phyloP scores from a whole-genome alignment of 495 filamentous ascomycete species.

The Sordaria brevicollis region DNA sequence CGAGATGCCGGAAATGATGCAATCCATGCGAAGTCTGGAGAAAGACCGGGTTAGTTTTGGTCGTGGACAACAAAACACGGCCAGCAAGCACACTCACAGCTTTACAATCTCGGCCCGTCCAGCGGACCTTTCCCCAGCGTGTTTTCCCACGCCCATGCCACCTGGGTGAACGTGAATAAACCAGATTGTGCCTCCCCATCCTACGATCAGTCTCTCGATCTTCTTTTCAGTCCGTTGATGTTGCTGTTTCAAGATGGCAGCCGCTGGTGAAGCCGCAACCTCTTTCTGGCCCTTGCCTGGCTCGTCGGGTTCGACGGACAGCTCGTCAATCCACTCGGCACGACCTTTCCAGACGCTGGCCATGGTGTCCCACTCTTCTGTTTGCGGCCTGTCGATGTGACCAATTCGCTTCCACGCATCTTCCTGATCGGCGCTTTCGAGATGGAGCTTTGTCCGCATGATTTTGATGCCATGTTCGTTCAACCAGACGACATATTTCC shows the following conservation, averaged over 20 bases:
- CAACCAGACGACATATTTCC: slow-evolving; percentile 85
- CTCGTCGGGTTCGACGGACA: slow-evolving; percentile 51
- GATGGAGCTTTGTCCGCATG: slow-evolving; percentile 79
- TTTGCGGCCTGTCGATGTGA: slow-evolving; percentile 75
- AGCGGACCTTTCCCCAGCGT: slow-evolving; percentile 58
- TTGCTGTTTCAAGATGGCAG: slow-evolving; percentile 33
- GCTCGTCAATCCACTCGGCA: slow-evolving; percentile 84
- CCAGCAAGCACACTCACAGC: slow-evolving; percentile 49
- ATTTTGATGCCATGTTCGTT: slow-evolving; percentile 97
- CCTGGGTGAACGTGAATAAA: slow-evolving; percentile 83
- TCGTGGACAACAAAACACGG: neutral
- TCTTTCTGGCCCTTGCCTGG: slow-evolving; percentile 28
- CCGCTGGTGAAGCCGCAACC: slow-evolving; percentile 30
- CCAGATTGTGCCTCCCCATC: slow-evolving; percentile 95
- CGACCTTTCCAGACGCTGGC: slow-evolving; percentile 86
- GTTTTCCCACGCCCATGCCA: slow-evolving; percentile 53
- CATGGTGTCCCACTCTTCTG: slow-evolving; percentile 85
- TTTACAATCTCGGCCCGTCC: slow-evolving; percentile 83
- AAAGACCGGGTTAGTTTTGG: slow-evolving; percentile 19
- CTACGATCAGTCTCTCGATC: slow-evolving; percentile 76
- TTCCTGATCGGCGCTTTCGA: slow-evolving; percentile 67
- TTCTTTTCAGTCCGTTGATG: slow-evolving; percentile 31
- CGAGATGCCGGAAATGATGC: slow-evolving; percentile 92
- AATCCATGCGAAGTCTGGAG: slow-evolving; percentile 79
- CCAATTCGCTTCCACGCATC: slow-evolving; percentile 93